Conservation (phyloP, 495 filamentous ascomycete species). For the Apiosordaria backusii region DNA sequence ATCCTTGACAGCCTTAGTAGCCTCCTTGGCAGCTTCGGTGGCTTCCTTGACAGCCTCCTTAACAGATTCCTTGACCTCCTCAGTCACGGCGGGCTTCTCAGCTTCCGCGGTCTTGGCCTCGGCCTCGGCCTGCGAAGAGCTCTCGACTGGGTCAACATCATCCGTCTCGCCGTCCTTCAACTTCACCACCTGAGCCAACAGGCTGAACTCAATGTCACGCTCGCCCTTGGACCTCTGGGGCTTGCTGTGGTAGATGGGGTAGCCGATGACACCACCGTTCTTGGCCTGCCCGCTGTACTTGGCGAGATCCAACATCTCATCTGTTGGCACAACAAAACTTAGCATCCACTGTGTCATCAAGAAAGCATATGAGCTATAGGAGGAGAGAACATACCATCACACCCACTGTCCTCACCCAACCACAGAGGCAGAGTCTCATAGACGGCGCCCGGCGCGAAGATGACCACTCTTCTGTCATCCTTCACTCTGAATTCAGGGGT, state of each 20-base stretch:
- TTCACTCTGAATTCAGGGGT: conserved; percentile 16
- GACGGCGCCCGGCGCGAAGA: conserved; percentile 37
- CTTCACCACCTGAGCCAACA: conserved; percentile 32
- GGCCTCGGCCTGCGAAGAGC: conserved; percentile 6
- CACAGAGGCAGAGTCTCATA: conserved; percentile 35
- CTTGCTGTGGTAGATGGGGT: conserved; percentile 25
- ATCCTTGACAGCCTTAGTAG: conserved; percentile 7
- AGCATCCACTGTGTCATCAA: background rate
- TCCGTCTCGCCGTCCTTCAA: conserved; percentile 16
- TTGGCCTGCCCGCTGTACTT: conserved; percentile 29
- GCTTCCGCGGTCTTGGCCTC: conserved; percentile 14
- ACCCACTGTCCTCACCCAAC: conserved; percentile 34
- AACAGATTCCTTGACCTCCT: background rate
- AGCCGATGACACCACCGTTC: conserved; percentile 34
- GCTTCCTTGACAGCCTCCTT: background rate
- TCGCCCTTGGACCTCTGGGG: conserved; percentile 16
- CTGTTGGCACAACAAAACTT: conserved; percentile 17
- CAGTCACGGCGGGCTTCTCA: conserved; percentile 10
- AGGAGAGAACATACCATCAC: conserved; percentile 25
- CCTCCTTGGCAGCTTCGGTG: background rate
- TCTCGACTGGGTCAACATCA: conserved; percentile 8
- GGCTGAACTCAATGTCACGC: conserved; percentile 30
- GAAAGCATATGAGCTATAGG: background rate
- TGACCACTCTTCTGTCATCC: conserved; percentile 27
- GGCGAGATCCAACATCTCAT: conserved; percentile 24